These are phyloP conservation scores for Phylloboletellus chloephorus DNA, from an alignment of 1,284 basidiomycete species.

Conservation along the genomic window DNA sequence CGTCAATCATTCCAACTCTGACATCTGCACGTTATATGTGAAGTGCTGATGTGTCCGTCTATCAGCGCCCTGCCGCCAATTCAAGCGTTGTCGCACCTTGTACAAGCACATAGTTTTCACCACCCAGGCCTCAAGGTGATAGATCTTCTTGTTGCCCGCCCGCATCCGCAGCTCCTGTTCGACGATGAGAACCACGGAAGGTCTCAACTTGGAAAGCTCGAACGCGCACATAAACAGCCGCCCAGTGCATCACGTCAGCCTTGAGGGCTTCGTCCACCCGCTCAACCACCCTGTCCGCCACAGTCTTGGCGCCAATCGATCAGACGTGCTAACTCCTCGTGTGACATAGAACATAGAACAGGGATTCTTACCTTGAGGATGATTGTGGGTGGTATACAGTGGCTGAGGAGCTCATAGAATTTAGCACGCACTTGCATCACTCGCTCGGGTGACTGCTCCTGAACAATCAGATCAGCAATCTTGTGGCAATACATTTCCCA, in stretches of 20 bases:
- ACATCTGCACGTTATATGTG: constrained; percentile 58
- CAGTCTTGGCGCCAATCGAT: constrained; percentile 52
- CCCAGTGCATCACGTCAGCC: constrained; percentile 92
- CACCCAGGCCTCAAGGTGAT: constrained; percentile 91
- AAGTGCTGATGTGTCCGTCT: constrained; percentile 35
- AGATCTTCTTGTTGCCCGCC: constrained; percentile 90
- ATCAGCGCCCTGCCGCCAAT: constrained; percentile 16
- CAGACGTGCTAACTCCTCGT: background rate
- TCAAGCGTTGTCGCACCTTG: constrained; percentile 43
- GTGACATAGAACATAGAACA: background rate
- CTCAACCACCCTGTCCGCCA: constrained; percentile 81
- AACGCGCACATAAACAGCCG: constrained; percentile 82
- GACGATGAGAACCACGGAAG: background rate
- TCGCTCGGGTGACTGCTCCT: constrained; percentile 86
- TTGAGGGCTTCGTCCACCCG: constrained; percentile 77
- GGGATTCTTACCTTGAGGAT: constrained; percentile 69
- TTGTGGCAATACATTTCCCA: constrained; percentile 98
- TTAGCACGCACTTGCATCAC: constrained; percentile 91
- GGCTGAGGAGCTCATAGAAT: constrained; percentile 93
- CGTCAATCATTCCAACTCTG: constrained; percentile 45
- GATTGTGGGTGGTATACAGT: constrained; percentile 95
- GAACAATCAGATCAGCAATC: constrained; percentile 90
- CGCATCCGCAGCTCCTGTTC: constrained; percentile 85
- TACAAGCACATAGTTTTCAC: constrained; percentile 80
- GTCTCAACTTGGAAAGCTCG: background rate